These are phyloP conservation scores for Colletotrichum sp. DNA, from an alignment of 2,329 filamentous ascomycete species.

Conservation along the genomic window DNA sequence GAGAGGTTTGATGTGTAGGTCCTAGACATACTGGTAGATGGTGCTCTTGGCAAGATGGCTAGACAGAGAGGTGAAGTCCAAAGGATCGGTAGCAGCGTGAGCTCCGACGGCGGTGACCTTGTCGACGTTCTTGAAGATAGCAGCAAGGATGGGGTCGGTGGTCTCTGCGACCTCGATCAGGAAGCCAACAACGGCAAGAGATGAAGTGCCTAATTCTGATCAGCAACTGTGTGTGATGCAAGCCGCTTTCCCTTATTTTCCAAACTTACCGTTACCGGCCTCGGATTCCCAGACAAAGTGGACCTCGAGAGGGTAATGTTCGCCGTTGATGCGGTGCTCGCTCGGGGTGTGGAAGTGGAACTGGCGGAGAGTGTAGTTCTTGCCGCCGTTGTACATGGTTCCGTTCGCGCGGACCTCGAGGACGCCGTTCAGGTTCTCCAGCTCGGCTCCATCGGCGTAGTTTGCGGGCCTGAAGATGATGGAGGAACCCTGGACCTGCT, in stretches of 20 bases:
- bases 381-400: conserved; percentile 42
- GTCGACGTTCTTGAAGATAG: conserved; percentile 40
- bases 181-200: conserved; percentile 41
- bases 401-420: conserved; percentile 55
- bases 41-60: conserved; percentile 37
- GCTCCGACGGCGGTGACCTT: conserved; percentile 43
- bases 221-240: conserved; percentile 17
- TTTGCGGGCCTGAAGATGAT: conserved; percentile 40
- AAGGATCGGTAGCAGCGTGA: conserved; percentile 34
- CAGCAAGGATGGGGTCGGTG: conserved; percentile 33
- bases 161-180: conserved; percentile 36
- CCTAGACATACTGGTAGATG: conserved; percentile 40
- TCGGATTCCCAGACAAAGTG: conserved; percentile 44
- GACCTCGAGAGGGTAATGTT: conserved; percentile 43
- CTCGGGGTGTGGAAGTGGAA: conserved; percentile 67
- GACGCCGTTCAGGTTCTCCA: conserved; percentile 57
- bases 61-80: conserved; percentile 48
- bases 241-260: not conserved
- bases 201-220: conserved; percentile 23
- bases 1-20: not conserved
- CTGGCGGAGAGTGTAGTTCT: conserved; percentile 50
- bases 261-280: conserved; percentile 22
- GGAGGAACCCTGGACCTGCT: conserved; percentile 28
- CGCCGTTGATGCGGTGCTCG: conserved; percentile 57
- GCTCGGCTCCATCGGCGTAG: conserved; percentile 38